Evolutionary conservation across 306 rosid genomes (phyloP).

Genomic region (Cajanus cajan): DNA sequence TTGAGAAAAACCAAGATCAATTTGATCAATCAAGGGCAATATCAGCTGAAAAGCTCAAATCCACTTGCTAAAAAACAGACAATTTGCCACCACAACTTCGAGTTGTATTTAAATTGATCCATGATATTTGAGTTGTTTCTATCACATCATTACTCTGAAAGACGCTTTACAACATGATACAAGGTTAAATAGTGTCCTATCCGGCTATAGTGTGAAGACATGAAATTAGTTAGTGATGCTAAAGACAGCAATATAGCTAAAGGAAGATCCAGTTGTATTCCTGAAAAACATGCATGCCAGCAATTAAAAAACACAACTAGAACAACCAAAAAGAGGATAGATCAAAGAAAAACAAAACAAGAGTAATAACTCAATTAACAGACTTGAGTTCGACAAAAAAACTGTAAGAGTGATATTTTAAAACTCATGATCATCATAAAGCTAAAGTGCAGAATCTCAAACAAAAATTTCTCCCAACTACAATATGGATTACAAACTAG

Average conservation of each 20-base stretch:
- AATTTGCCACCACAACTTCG: too few species aligned
- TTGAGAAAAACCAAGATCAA: too few species aligned
- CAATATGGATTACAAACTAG: neutral
- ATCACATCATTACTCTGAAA: too few species aligned
- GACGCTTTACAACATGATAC: too few species aligned
- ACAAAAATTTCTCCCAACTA: slow-evolving; percentile 10
- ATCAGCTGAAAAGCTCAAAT: too few species aligned
- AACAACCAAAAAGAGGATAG: neutral
- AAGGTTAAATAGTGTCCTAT: neutral
- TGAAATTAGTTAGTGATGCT: neutral
- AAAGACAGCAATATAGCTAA: neutral
- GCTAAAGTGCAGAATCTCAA: neutral
- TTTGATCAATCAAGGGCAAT: too few species aligned
- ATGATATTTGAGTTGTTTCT: too few species aligned
- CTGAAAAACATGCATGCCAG: neutral
- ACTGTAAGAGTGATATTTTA: neutral
- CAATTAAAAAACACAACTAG: neutral
- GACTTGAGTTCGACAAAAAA: neutral
- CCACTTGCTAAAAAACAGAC: too few species aligned
- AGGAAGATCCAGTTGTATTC: neutral
- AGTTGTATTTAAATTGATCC: too few species aligned
- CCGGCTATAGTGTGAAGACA: neutral
- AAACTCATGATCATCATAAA: neutral
- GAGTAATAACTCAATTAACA: neutral
- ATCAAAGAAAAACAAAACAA: neutral